phyloP scores from a whole-genome alignment of 1,284 basidiomycete species.

The Cryptococcus wingfieldii region DNA sequence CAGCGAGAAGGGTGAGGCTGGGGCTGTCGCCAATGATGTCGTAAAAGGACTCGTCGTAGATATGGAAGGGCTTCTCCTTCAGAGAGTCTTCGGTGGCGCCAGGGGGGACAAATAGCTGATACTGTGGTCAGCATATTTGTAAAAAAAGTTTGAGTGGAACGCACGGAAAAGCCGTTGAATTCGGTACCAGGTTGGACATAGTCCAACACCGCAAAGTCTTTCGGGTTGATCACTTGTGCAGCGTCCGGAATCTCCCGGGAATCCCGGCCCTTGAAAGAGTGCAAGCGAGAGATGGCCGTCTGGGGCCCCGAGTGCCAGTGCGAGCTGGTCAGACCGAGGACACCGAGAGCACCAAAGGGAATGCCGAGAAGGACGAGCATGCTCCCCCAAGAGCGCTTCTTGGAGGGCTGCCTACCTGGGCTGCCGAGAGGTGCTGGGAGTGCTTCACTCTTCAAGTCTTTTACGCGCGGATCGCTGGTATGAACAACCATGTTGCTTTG shows the following conservation, averaged over 20 bases:
- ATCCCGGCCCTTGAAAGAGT: neutral
- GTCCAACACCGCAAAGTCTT: slow-evolving; percentile 27
- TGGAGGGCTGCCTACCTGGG: neutral
- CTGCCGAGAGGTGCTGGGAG: neutral
- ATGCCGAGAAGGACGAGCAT: neutral
- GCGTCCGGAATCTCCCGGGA: neutral
- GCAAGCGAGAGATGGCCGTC: neutral
- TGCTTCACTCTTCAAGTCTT: neutral
- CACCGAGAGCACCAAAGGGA: neutral
- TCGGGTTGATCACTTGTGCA: slow-evolving; percentile 35
- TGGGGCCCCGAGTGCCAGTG: neutral
- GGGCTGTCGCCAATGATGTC: slow-evolving; percentile 59
- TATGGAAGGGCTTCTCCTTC: slow-evolving; percentile 55
- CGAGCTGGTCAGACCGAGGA: neutral
- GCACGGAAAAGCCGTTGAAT: slow-evolving; percentile 28
- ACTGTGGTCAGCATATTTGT: neutral
- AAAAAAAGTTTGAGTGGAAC: slow-evolving; percentile 5
- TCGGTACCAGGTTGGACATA: slow-evolving; percentile 21
- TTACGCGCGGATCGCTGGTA: neutral
- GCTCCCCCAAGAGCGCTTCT: neutral
- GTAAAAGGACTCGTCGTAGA: slow-evolving; percentile 62
- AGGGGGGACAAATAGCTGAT: slow-evolving; percentile 40
- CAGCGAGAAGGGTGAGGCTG: slow-evolving; percentile 57
- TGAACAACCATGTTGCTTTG: neutral
- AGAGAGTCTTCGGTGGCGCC: slow-evolving; percentile 25